A percentile compares a stretch with the other conserved stretches of the same genome.
These are phyloP conservation scores for Symbiodinium natans DNA, from an alignment of 73 alveolate genomes.

Conservation along the genomic window DNA sequence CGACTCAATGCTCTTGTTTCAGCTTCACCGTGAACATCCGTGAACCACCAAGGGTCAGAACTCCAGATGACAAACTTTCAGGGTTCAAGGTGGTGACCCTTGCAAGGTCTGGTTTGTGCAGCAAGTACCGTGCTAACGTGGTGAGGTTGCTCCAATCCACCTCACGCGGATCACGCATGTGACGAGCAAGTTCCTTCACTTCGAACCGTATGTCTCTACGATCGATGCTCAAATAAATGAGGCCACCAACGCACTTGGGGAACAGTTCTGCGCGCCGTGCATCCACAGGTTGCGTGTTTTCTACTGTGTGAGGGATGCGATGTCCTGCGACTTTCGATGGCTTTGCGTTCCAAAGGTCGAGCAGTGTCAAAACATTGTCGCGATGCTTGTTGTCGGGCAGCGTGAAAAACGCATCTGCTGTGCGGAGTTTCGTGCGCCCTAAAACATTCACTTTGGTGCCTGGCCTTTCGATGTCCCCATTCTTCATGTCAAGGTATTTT, in stretches of 20 bases:
- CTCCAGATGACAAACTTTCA: conserved; percentile 14
- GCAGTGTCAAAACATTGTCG: conserved; percentile 37
- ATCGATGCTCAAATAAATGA: too few species aligned
- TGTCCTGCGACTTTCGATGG: too few species aligned
- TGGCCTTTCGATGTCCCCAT: conserved; percentile 22
- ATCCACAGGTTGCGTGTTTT: too few species aligned
- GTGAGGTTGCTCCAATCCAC: background rate
- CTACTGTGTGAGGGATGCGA: too few species aligned
- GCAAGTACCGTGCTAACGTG: background rate
- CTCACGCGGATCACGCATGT: conserved; percentile 7
- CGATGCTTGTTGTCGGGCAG: conserved; percentile 34
- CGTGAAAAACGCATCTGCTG: background rate
- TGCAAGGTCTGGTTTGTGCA: conserved; percentile 5
- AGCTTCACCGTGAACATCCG: too few species aligned
- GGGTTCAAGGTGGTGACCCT: background rate
- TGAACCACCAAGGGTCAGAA: conserved; percentile 19
- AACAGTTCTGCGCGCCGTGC: too few species aligned
- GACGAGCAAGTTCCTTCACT: too few species aligned
- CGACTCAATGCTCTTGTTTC: too few species aligned
- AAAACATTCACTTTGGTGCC: conserved; percentile 46
- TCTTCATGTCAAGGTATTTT: conserved; percentile 41
- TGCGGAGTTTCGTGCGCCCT: conserved; percentile 31
- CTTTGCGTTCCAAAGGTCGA: conserved; percentile 55
- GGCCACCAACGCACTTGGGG: too few species aligned
- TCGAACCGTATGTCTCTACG: too few species aligned